Base-by-base conservation (phyloP, 2,329 filamentous ascomycete genomes). In the Hymenoscyphus occultus region DNA sequence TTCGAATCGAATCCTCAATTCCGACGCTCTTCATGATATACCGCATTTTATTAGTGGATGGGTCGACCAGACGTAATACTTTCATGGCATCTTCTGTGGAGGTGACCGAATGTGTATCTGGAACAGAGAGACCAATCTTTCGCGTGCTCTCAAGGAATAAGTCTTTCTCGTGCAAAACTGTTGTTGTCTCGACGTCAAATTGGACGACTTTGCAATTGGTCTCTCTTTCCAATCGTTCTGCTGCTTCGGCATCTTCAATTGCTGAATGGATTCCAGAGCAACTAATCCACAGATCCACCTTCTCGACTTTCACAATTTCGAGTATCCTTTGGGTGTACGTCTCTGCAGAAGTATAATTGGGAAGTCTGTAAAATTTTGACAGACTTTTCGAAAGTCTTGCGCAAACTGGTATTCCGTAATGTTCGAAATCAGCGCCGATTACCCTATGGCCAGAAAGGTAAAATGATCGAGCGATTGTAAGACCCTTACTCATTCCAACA, bases 401-500 rank as follows among this genome's bases (percentile, higher is more conserved):
- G 5, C 81, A 78, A 1, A 82, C 81, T 0, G 81, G 78, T 39
- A 82, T 74, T n/a, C 77, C 74, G 22, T 76, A 64, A 1, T 79
- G 76, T 59, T 85, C 81, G 61, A 88, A 85, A 71, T 92, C 90
- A 12, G 89, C 89, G 4, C 89, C 90, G 51, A 93, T 83, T 48
- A 93, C 89, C n/a, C 82, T 81, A 74, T 92, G 88, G 2, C 88
- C 88, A 0, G 82, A 81, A 31, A 82, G 76, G 69, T 89, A 81
- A 75, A 92, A 89, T 3, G 84, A 76, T 40, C 90, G 84, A 4
- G 90, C 88, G 9, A 93, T 77, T 0, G 80, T 78, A 2, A 93
- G 80, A 3, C 89, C 90, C 74, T 92, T 90, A 56, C 85, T 82
- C 83, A 91, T 93, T 57, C 86, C 85, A 2, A 92, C 81, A 1